Evolutionary conservation across 805 yeast species (phyloP).

Genomic region (Candida succiphila): DNA sequence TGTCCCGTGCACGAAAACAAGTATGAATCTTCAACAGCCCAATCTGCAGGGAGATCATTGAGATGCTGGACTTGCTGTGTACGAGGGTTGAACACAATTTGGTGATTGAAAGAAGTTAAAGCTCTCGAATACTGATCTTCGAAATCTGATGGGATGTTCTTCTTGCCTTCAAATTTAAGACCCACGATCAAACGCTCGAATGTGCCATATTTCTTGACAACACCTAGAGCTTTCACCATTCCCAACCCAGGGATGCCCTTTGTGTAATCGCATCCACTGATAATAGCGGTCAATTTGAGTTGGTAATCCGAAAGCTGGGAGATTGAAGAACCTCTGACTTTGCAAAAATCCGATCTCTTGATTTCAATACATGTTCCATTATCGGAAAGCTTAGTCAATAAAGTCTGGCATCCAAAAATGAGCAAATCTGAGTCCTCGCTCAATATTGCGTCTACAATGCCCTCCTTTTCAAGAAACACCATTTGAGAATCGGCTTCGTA

Average conservation of each 20-base stretch:
- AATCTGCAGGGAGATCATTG: slow-evolving; percentile 37
- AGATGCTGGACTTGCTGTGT: slow-evolving; percentile 41
- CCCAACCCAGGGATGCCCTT: slow-evolving; percentile 81
- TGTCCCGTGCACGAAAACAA: slow-evolving; percentile 34
- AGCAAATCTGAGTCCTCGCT: slow-evolving; percentile 93
- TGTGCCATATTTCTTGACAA: slow-evolving; percentile 40
- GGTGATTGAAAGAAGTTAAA: slow-evolving; percentile 69
- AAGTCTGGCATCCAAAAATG: slow-evolving; percentile 69
- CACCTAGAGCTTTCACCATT: slow-evolving; percentile 57
- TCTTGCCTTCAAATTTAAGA: slow-evolving; percentile 52
- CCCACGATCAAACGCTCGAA: slow-evolving; percentile 48
- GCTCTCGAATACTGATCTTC: slow-evolving; percentile 57
- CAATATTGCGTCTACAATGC: slow-evolving; percentile 73
- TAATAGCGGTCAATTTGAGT: slow-evolving; percentile 65
- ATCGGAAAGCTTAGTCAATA: slow-evolving; percentile 78
- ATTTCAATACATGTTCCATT: slow-evolving; percentile 62
- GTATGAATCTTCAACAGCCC: slow-evolving; percentile 7
- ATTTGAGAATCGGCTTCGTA: slow-evolving; percentile 97
- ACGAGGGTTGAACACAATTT: slow-evolving; percentile 74
- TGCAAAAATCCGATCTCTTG: slow-evolving; percentile 39
- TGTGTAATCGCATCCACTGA: slow-evolving; percentile 96
- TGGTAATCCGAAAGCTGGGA: slow-evolving; percentile 43
- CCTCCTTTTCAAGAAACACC: slow-evolving; percentile 74
- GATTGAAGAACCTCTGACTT: slow-evolving; percentile 27
- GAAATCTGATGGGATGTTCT: slow-evolving; percentile 45